These are phyloP conservation scores for Barnettozyma californica DNA, from an alignment of 805 yeast species.

Conservation along the genomic window DNA sequence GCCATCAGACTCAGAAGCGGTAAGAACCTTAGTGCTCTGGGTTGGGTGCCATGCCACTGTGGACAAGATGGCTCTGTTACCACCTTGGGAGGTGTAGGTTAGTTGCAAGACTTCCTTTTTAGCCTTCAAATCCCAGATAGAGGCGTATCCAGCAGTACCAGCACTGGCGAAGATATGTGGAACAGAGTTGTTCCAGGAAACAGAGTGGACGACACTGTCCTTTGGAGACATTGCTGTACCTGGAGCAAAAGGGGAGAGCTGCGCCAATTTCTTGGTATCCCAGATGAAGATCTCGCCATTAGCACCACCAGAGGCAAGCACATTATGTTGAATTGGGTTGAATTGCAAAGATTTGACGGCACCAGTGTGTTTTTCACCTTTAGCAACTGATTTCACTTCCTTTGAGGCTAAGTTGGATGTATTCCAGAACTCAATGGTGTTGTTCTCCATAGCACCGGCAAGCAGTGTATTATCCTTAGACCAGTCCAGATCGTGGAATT, in stretches of 20 bases:
- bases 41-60: slow-evolving; percentile 94
- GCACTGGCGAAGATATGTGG: slow-evolving; percentile 88
- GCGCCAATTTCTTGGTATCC: slow-evolving; percentile 69
- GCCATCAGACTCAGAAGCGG: slow-evolving; percentile 80
- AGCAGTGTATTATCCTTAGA: slow-evolving; percentile 57
- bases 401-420: slow-evolving; percentile 42
- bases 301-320: slow-evolving; percentile 83
- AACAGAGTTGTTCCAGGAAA: slow-evolving; percentile 85
- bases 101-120: slow-evolving; percentile 86
- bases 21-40: slow-evolving; percentile 77
- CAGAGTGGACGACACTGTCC: slow-evolving; percentile 65
- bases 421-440: slow-evolving; percentile 75
- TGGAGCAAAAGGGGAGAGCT: slow-evolving; percentile 49
- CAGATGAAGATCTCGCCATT: slow-evolving; percentile 85
- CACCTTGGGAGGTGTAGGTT: slow-evolving; percentile 51
- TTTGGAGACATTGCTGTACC: slow-evolving; percentile 74
- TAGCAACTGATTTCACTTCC: slow-evolving; percentile 45
- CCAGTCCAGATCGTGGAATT: slow-evolving; percentile 84
- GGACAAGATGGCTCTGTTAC: slow-evolving; percentile 62
- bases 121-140: slow-evolving; percentile 90
- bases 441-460: slow-evolving; percentile 89
- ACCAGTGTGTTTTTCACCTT: slow-evolving; percentile 56
- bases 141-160: slow-evolving; percentile 77
- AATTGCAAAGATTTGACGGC: slow-evolving; percentile 71
- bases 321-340: slow-evolving; percentile 65